Base-by-base conservation (phyloP, 345 rosid species). In the Balakata baccata region DNA sequence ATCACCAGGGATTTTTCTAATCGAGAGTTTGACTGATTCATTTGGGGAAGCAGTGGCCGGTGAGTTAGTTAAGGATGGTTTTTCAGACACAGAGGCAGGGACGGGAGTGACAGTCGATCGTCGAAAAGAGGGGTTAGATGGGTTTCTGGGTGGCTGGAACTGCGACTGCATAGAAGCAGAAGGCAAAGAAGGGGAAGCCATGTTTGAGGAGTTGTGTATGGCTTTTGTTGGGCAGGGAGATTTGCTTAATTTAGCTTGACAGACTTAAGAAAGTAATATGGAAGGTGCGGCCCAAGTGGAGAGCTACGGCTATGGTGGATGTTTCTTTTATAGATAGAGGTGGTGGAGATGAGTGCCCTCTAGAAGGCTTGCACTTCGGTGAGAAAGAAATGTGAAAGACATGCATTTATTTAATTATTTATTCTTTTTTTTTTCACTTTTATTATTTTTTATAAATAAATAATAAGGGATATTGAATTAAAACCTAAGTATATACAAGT, bases 1-100 rank as follows among this genome's bases (percentile, higher is more conserved):
- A 72, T 75, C 79, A 0, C 99, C 99, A 0, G 98, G 99, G 62
- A 95, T 81, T 65, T 76, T 46, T 20, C 88, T 84, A 81, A 90
- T 69, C 46, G 93, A 93, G 10, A 84, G 92, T 60, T 85, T 76
- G 57, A 66, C n/a, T 2, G 81, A 45, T 45, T 68, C 80, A 20
- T 80, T 61, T 10, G 75, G 72, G 0, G 78, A 37, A 45, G 59
- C 65, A 17, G 64, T 22, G 4, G 41, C 49, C 0, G 75, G 29
- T 1, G 68, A 52, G 22, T 23, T 73, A 1, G 78, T 66, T 5
- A 64, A 37, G 0, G 79, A 18, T 6, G 86, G 80, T 2, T 77
- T 82, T 13, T 86, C 86, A 1, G 90, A 86, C 0, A 81, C 66
- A 0, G 92, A 86, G 5, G 88, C 85, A 13, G 38, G 69, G 79